Evolutionary conservation across 2,329 filamentous ascomycete species (phyloP), one percentile per base, ranked within the genome.

Genomic region (Knoxdaviesia capensis): DNA sequence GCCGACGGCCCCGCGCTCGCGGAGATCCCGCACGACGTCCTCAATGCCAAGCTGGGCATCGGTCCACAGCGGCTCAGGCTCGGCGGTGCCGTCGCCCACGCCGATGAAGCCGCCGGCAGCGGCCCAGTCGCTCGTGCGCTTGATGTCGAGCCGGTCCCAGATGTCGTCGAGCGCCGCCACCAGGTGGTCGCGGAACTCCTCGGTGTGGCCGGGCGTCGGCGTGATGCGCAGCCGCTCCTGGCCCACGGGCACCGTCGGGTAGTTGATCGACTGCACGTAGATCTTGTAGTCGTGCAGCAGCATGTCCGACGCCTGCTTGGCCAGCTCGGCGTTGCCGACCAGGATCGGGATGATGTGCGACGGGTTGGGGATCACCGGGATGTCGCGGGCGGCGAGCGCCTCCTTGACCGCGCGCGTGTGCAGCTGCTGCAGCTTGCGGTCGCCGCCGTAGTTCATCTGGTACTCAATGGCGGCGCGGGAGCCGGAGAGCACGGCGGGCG

Each of bases 191-290:
- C 86, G 84, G 62, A 82, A 85, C 51, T 83, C 74, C 61, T 80
- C 80, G 43, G 74, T 75, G 59, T 98, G 90, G 37, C 90, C 90
- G 0, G 90, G 90, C 1, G 90, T 98, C 0, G 90, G 90, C 2
- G 90, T 98, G 59, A 98, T 85, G 50, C 90, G 81, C 44, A 98
- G 78, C 45, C 90, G 79, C 62, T 98, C 90, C 65, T 98, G 87
- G n/a, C 90, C 90, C 6, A 93, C 85, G 3, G 90, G 90, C 3
- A 98, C 90, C 41, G 90, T 98, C 2, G 90, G 90, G 62, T 96
- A 96, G 65, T 98, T 98, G 71, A 98, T 96, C 43, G 85, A 86
- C 63, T 98, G 90, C 30, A 98, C 90, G 57, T 98, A 98, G 56
- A 98, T 94, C 47, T 77, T 74, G 65, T 94, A 82, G 50, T 93